Evolutionary conservation across 2,329 filamentous ascomycete genomes (phyloP).

Genomic region (Trichoderma sp.): DNA sequence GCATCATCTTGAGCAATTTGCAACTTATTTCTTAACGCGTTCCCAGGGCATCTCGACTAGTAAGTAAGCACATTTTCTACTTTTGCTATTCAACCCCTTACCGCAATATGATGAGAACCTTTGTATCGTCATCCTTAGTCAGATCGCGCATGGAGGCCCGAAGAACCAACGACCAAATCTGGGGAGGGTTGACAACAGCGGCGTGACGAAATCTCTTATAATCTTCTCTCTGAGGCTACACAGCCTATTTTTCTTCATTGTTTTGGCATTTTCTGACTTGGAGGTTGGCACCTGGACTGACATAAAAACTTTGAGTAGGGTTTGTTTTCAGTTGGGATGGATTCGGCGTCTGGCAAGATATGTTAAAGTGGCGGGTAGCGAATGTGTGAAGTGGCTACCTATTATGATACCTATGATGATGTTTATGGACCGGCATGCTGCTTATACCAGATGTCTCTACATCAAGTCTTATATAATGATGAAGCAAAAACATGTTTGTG

Average conservation of each 20-base stretch:
- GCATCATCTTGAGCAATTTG: neutral
- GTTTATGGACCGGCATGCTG: neutral
- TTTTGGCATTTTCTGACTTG: neutral
- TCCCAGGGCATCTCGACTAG: neutral
- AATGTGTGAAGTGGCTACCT: neutral
- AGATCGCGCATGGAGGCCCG: slow-evolving; percentile 46
- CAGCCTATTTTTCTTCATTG: neutral
- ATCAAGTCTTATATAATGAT: neutral
- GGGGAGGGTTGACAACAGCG: slow-evolving; percentile 34
- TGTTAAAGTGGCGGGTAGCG: neutral
- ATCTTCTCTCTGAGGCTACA: slow-evolving; percentile 53
- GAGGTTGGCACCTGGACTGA: neutral
- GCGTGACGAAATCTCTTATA: slow-evolving; percentile 46
- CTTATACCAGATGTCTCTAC: neutral
- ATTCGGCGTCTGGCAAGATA: neutral
- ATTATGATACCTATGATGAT: neutral
- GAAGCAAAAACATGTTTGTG: neutral
- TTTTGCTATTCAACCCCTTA: neutral
- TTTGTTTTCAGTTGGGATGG: neutral
- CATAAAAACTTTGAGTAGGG: neutral
- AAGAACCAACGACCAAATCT: slow-evolving; percentile 34
- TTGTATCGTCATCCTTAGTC: slow-evolving; percentile 98
- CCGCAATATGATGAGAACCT: slow-evolving; percentile 71
- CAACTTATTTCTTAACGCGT: neutral
- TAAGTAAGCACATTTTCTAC: neutral